These are phyloP conservation scores for Fagopyrum tataricum DNA, from an alignment of 148 eudicot genomes.

Conservation along the genomic window DNA sequence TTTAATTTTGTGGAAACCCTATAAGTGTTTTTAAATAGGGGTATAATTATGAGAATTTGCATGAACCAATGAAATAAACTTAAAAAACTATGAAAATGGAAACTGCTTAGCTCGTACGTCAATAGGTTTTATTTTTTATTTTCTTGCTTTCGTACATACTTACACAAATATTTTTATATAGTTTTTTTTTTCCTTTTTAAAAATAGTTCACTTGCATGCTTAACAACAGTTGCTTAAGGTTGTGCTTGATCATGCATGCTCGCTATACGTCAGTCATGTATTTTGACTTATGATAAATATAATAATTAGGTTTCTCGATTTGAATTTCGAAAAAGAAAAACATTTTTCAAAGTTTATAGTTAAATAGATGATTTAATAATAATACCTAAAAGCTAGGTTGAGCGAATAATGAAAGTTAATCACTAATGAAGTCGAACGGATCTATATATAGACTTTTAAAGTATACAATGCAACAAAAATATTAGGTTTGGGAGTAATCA, in stretches of 20 bases:
- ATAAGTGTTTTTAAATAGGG: neutral
- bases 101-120: constrained; percentile 1
- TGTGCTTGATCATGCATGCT: constrained; percentile 5
- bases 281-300: neutral
- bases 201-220: neutral
- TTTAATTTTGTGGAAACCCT: neutral
- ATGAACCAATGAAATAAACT: neutral
- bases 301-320: neutral
- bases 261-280: constrained; percentile 2
- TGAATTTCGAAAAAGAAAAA: neutral
- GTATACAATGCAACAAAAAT: neutral
- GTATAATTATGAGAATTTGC: neutral
- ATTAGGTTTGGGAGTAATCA: neutral
- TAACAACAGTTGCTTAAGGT: neutral
- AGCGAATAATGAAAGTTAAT: neutral
- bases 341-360: neutral
- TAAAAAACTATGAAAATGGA: neutral
- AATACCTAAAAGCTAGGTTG: neutral
- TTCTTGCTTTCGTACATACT: neutral
- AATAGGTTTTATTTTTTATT: neutral
- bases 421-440: neutral
- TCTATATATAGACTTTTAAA: neutral
- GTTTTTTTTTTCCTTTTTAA: neutral
- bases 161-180: neutral
- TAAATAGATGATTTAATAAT: neutral